Evolutionary conservation across 129 eudicot genomes (phyloP), one percentile per base, ranked within the genome.

Genomic region (Heracleum sosnowskyi): DNA sequence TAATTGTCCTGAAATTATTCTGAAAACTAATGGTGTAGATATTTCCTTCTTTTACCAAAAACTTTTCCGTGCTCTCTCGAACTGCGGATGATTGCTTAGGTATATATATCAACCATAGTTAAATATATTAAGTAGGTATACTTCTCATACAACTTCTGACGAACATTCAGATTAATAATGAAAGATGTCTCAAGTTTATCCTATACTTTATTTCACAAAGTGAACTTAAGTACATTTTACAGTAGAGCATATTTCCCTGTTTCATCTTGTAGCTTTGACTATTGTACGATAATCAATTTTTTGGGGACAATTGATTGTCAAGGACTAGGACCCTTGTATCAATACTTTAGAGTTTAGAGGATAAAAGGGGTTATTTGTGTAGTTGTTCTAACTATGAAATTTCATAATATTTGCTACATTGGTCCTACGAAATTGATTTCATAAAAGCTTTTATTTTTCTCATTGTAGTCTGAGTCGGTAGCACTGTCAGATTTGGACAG

Each of bases 401-500:
- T 20, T n/a, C 29, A 57, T 22, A 5, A 20, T 4, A 1, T 22
- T 5, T 57, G 13, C 4, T 15, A 45, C 51, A 45, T 13, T 45
- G 20, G 51, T 13, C 15, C 20, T 46, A 46, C 20, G 5, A 46
- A 46, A 13, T 15, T 46, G 51, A 46, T 4, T 13, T 46, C 2
- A 46, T 12, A 46, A 46, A 12, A 3, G 4, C 0, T 46, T 13
- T 13, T 3, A 5, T 46, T 42, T 42, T 42, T 15, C 49, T 63
- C 51, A 24, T 71, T 82, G 86, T 96, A 95, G 98, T 91, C 97
- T 11, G 98, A 95, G 69, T 90, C 97, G 13, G 83, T 95, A 85
- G 96, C 96, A 71, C 90, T 94, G 63, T 83, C 92, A 83, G 97
- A 95, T 81, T 89, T 95, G 86, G 97, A 90, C 28, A 35, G 81